A percentile compares a stretch with the other conserved stretches of the same genome.
Evolutionary conservation across 176 grass and related monocot species (phyloP).

Genomic region (Cocos nucifera): DNA sequence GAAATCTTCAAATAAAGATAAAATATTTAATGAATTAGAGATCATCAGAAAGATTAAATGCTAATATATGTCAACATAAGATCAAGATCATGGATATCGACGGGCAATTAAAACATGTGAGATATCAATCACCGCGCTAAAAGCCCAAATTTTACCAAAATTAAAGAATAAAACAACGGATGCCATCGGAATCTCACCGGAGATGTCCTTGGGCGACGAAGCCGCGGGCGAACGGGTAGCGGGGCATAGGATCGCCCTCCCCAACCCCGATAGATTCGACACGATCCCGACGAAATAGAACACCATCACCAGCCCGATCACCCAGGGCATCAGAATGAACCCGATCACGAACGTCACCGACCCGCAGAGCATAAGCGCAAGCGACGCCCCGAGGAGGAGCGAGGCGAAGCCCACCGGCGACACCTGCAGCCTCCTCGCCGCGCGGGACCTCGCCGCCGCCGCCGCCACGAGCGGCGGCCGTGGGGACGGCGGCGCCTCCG

Average conservation of each 20-base stretch:
- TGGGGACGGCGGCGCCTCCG: not conserved
- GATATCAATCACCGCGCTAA: too few species aligned
- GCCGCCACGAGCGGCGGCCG: not conserved
- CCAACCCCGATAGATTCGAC: constrained; percentile 50
- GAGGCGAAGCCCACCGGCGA: constrained; percentile 38
- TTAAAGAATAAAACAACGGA: constrained; percentile 1
- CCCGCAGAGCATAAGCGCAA: constrained; percentile 83
- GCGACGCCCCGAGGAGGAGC: constrained; percentile 58
- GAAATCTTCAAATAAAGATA: too few species aligned
- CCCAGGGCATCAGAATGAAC: constrained; percentile 80
- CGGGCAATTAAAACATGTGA: too few species aligned
- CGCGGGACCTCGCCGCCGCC: not conserved
- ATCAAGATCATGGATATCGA: too few species aligned
- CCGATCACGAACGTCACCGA: constrained; percentile 81
- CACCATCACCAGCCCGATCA: constrained; percentile 53
- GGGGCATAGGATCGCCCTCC: constrained; percentile 23
- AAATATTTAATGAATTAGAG: too few species aligned
- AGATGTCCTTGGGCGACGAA: constrained; percentile 13
- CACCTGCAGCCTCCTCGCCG: not conserved
- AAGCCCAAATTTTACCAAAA: not conserved
- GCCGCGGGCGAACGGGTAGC: not conserved
- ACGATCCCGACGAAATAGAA: constrained; percentile 59
- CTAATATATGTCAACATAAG: too few species aligned
- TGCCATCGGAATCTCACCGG: constrained; percentile 12
- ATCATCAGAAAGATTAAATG: too few species aligned